Evolutionary conservation across 208 protist genomes (phyloP).

Genomic region (Leptomonas seymouri): DNA sequence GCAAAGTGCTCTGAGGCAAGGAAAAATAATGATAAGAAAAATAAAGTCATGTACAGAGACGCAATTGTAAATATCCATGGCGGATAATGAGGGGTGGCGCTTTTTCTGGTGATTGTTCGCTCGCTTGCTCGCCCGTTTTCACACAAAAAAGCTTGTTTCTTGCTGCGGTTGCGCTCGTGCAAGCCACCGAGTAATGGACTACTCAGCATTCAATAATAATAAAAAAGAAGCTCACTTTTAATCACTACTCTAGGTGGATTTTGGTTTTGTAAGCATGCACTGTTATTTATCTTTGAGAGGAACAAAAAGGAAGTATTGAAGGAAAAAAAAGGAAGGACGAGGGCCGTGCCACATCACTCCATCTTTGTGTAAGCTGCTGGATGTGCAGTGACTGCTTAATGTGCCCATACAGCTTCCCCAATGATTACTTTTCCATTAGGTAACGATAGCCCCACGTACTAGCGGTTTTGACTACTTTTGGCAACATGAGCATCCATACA

Average conservation of each 20-base stretch:
- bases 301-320: background rate
- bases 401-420: background rate
- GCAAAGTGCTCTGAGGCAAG: background rate
- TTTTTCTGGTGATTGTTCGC: background rate
- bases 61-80: background rate
- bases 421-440: conserved; percentile 1
- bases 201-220: background rate
- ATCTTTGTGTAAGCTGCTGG: background rate
- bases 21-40: conserved; percentile 1
- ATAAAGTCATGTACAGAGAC: background rate
- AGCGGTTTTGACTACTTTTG: background rate
- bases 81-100: background rate
- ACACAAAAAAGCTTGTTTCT: background rate
- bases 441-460: background rate
- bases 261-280: background rate
- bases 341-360: background rate
- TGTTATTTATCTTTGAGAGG: background rate
- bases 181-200: background rate
- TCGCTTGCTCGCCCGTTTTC: background rate
- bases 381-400: background rate
- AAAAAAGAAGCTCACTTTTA: background rate
- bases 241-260: conserved; percentile 7
- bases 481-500: conserved; percentile 2
- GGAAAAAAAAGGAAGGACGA: background rate
- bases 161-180: background rate